phyloP scores from a whole-genome alignment of 2,329 filamentous ascomycete species.

The Aspergillus ochraceus region DNA sequence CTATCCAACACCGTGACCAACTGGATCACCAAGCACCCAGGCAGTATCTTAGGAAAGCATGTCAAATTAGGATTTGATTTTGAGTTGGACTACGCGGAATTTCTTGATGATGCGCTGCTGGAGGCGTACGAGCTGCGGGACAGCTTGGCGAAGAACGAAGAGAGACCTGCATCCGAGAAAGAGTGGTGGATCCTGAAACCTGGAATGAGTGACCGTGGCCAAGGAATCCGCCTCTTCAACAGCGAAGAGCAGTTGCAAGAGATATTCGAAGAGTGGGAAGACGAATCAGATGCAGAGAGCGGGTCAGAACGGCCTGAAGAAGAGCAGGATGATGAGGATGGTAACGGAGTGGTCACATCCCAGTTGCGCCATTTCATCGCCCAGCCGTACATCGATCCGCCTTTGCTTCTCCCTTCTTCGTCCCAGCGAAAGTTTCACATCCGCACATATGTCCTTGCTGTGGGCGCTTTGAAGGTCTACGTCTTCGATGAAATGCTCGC shows the following conservation, averaged over 20 bases:
- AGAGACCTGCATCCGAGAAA: constrained; percentile 60
- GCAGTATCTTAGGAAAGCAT: constrained; percentile 66
- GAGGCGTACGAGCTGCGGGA: constrained; percentile 86
- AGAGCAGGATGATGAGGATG: constrained; percentile 20
- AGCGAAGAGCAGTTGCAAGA: constrained; percentile 77
- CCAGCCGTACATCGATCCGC: constrained; percentile 90
- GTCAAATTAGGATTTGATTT: constrained; percentile 81
- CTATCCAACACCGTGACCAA: constrained; percentile 78
- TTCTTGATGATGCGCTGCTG: constrained; percentile 86
- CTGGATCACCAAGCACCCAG: constrained; percentile 82
- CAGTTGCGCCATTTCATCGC: constrained; percentile 95
- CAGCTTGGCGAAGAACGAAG: constrained; percentile 70
- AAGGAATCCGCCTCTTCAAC: constrained; percentile 87
- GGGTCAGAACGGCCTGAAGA: constrained; percentile 41
- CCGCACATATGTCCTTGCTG: constrained; percentile 81
- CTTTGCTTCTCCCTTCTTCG: constrained; percentile 67
- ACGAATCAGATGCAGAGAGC: constrained; percentile 54
- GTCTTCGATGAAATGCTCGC: constrained; percentile 91
- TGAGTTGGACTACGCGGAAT: constrained; percentile 95
- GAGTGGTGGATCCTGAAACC: constrained; percentile 99
- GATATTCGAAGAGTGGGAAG: constrained; percentile 93
- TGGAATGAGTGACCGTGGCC: constrained; percentile 93
- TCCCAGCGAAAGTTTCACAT: constrained; percentile 88
- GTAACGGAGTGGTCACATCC: constrained; percentile 70
- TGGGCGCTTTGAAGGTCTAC: constrained; percentile 75